Evolutionary conservation across 2,329 filamentous ascomycete genomes (phyloP).

Genomic region (Ophiocordyceps robertsii): DNA sequence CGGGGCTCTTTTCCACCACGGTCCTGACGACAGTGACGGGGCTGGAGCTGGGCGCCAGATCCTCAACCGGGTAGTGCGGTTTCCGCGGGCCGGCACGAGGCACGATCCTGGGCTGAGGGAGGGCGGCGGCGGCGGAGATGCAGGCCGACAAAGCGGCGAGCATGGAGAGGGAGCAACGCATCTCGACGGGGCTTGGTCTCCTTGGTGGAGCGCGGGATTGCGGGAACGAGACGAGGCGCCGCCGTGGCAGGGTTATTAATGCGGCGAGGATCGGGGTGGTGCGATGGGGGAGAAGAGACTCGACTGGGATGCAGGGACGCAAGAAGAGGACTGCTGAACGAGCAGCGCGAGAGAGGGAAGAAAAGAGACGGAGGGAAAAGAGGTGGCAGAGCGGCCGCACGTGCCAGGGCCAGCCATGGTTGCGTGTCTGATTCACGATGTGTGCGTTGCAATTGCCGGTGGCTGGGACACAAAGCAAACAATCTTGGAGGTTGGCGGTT

Average conservation of each 20-base stretch:
- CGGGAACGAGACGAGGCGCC: not conserved
- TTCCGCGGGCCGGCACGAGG: conserved; percentile 11
- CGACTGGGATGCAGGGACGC: too few species aligned
- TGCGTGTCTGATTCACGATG: not conserved
- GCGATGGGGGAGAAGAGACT: too few species aligned
- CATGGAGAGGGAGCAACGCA: conserved; percentile 16
- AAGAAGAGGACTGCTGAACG: too few species aligned
- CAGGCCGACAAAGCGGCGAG: conserved; percentile 16
- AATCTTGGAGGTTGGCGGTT: not conserved
- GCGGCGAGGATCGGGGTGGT: not conserved
- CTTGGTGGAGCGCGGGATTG: not conserved
- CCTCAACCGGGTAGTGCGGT: conserved; percentile 24
- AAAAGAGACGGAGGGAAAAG: too few species aligned
- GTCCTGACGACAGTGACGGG: too few species aligned
- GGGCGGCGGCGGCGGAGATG: conserved; percentile 11
- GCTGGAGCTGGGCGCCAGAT: too few species aligned
- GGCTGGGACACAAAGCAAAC: not conserved
- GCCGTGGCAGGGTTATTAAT: too few species aligned
- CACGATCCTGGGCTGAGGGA: conserved; percentile 13
- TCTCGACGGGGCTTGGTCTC: conserved; percentile 8
- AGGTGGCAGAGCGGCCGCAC: too few species aligned
- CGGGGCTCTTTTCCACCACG: conserved; percentile 12
- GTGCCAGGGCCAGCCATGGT: not conserved
- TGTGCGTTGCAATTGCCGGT: not conserved
- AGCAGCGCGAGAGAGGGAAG: too few species aligned